Evolutionary conservation across 352 stramenopile genomes (phyloP), one percentile per base, ranked within the genome.

Genomic region (Salisapilia sapeloensis): DNA sequence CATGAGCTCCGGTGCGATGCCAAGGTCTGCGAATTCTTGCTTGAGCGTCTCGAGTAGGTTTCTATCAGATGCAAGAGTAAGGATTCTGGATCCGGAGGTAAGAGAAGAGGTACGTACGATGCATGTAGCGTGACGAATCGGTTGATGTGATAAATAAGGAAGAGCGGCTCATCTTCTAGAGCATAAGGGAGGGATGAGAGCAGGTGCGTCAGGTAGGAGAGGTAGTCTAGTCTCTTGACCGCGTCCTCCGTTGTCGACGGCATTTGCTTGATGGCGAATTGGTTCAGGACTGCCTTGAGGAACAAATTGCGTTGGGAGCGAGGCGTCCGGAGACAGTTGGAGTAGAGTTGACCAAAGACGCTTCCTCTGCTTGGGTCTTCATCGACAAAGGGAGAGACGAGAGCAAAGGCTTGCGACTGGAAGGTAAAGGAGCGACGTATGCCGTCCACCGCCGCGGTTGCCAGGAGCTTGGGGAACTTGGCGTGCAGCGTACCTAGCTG

Each of bases 141-240:
- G 42, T 87, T 87, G 49, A 89, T 81, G 36, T 60, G 56, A 58
- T 90, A 86, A 56, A 92, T 85, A 57, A 92, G 51, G 42, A 75
- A 78, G 14, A 92, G 52, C 27, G 71, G 76, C 24, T 92, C 74
- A 23, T 92, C 67, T 19, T 89, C 70, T 21, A 82, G 43, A 15
- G 83, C 66, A 33, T 79, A 92, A 18, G 76, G 74, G 24, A 92
- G 48, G 7, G 61, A 53, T 6, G 63, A 53, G 13, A 92, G 36
- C 6, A 92, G 42, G 29, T 81, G 50, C 6, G 69, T 51, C 18
- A 89, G 15, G 45, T 85, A 92, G 41, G 45, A 66, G 37, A 87
- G 52, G 57, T 84, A 89, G 24, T 80, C 62, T 23, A 87, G 40
- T 6, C 33, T 59, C 11, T 42, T 24, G 14, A 50, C 38, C 4